phyloP scores from a whole-genome alignment of 176 grass and related monocot genomes.

The Oryza punctata region DNA sequence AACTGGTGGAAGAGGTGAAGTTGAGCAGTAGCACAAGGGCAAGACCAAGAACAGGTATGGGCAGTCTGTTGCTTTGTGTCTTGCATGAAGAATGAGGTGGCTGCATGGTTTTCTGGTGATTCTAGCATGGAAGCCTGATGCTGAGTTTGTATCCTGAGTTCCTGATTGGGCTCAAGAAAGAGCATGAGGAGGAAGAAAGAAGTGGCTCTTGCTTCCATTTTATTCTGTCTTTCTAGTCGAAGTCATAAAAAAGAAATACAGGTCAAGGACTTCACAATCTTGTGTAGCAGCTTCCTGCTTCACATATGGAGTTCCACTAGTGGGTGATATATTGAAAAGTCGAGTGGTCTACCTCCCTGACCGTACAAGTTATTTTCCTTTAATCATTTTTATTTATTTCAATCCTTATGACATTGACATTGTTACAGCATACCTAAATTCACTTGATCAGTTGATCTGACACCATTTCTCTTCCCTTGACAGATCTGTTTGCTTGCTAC shows the following conservation, averaged over 20 bases:
- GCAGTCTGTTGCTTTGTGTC: not conserved
- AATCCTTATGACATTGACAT: not conserved
- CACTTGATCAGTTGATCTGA: slow-evolving; percentile 3
- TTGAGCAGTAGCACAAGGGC: slow-evolving; percentile 22
- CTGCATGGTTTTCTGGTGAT: slow-evolving; percentile 39
- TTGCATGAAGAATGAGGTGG: not conserved
- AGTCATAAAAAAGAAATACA: slow-evolving; percentile 1
- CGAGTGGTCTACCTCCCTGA: not conserved
- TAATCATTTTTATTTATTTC: slow-evolving; percentile 20
- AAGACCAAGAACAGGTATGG: not conserved
- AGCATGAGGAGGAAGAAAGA: slow-evolving; percentile 9
- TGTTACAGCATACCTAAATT: not conserved
- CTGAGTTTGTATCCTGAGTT: not conserved
- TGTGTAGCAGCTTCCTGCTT: not conserved
- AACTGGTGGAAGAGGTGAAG: not conserved
- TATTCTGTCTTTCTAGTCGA: not conserved
- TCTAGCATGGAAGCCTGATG: not conserved
- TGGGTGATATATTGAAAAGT: not conserved
- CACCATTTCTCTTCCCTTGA: not conserved
- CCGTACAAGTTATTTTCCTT: not conserved
- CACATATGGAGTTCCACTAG: slow-evolving; percentile 14
- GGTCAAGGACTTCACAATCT: slow-evolving; percentile 4
- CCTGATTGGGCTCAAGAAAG: not conserved
- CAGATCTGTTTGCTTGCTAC: not conserved
- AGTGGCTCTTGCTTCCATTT: not conserved